Evolutionary conservation across 2,329 filamentous ascomycete genomes (phyloP).

Genomic region (Cladosporium sp.): DNA sequence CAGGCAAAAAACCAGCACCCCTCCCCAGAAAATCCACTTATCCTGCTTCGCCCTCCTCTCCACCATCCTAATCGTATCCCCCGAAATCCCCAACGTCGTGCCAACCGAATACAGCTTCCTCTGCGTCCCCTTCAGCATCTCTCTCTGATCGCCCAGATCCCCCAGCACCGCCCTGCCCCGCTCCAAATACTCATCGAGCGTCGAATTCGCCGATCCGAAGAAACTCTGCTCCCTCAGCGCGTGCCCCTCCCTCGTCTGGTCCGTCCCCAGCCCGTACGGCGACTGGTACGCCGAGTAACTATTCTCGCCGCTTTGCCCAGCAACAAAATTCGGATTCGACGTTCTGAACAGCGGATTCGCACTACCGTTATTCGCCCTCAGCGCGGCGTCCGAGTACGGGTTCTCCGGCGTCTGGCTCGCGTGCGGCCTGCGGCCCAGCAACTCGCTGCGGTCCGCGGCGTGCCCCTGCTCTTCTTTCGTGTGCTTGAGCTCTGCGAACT

Average conservation of each 20-base stretch:
- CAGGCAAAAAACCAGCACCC: constrained; percentile 76
- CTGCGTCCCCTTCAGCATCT: constrained; percentile 93
- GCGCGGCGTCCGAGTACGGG: constrained; percentile 65
- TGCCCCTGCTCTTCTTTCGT: constrained; percentile 59
- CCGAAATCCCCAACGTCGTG: constrained; percentile 86
- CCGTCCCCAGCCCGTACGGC: constrained; percentile 30
- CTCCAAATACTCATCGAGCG: constrained; percentile 90
- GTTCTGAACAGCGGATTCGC: constrained; percentile 33
- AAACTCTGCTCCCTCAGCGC: constrained; percentile 86
- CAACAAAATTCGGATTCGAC: constrained; percentile 30
- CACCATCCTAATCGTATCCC: constrained; percentile 95
- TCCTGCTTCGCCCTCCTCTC: constrained; percentile 87
- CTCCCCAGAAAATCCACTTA: constrained; percentile 94
- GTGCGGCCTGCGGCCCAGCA: constrained; percentile 79
- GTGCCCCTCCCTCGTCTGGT: constrained; percentile 59
- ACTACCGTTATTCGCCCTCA: constrained; percentile 21
- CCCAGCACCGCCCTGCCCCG: constrained; percentile 83
- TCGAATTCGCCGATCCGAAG: constrained; percentile 71
- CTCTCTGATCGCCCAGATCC: constrained; percentile 81
- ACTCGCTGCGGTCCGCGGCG: constrained; percentile 58
- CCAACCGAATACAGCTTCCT: constrained; percentile 84
- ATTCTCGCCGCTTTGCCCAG: constrained; percentile 30
- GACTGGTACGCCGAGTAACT: constrained; percentile 34
- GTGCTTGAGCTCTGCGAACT: constrained; percentile 71
- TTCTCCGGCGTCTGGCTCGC: constrained; percentile 75